Evolutionary conservation across 345 rosid genomes (phyloP).

Genomic region (Aurinia saxatilis): DNA sequence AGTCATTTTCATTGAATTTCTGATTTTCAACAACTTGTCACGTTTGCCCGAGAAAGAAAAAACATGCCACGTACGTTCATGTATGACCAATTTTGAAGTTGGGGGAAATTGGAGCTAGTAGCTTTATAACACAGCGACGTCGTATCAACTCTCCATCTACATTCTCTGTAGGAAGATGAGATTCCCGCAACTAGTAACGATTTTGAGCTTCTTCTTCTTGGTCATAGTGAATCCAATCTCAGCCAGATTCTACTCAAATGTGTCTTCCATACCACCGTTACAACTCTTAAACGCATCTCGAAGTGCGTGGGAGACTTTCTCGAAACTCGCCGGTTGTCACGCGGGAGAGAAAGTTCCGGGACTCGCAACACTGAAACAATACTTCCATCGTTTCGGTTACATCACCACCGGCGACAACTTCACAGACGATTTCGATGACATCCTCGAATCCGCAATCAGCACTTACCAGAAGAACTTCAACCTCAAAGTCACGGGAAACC

Average conservation of each 20-base stretch:
- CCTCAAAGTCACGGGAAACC: conserved; percentile 54
- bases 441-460: conserved; percentile 42
- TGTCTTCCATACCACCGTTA: conserved; percentile 19
- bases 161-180: conserved; percentile 1
- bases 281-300: conserved; percentile 17
- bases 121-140: conserved; percentile 4
- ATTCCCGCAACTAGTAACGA: background rate
- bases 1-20: too few relatives aligned
- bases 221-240: conserved; percentile 11
- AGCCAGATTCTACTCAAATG: conserved; percentile 23
- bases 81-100: too few relatives aligned
- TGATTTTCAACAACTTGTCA: too few relatives aligned
- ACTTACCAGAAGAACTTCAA: conserved; percentile 68
- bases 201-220: background rate
- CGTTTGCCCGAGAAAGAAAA: too few relatives aligned
- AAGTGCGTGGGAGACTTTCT: conserved; percentile 57
- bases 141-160: background rate
- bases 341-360: conserved; percentile 55
- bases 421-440: conserved; percentile 61
- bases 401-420: conserved; percentile 21
- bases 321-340: conserved; percentile 52
- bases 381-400: conserved; percentile 78
- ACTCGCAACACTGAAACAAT: conserved; percentile 56
- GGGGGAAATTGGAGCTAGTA: too few relatives aligned
- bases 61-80: conserved; percentile 5